Evolutionary conservation across 495 filamentous ascomycete species (phyloP).

Genomic region (Corynascus novoguineensis): DNA sequence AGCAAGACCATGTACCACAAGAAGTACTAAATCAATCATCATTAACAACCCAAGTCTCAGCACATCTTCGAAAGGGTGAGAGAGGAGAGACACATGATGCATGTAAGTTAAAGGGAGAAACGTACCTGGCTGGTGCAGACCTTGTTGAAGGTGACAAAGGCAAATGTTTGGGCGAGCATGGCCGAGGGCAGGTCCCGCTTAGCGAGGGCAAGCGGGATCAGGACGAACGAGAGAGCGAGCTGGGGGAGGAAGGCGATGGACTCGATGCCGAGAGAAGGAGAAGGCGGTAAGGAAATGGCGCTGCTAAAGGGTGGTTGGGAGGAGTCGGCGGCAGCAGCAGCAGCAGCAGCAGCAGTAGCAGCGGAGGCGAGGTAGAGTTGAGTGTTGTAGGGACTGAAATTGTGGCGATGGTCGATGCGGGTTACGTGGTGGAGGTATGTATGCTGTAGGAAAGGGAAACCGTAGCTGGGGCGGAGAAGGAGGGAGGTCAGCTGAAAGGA

Average conservation of each 20-base stretch:
- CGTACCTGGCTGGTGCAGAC: constrained; percentile 94
- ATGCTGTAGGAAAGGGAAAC: constrained; percentile 70
- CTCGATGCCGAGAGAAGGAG: constrained; percentile 52
- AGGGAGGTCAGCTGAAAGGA: background rate
- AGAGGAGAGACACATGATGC: background rate
- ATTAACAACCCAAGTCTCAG: background rate
- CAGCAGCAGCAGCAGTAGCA: too few species aligned
- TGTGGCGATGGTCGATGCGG: constrained; percentile 93
- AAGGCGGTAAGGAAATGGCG: background rate
- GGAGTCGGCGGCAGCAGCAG: too few species aligned
- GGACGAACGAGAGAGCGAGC: constrained; percentile 65
- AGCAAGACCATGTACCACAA: constrained; percentile 95
- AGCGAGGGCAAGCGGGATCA: constrained; percentile 73
- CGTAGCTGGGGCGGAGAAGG: constrained; percentile 47
- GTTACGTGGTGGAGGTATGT: constrained; percentile 90
- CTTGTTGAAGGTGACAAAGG: constrained; percentile 97
- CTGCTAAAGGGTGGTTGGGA: constrained; percentile 25
- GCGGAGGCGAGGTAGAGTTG: constrained; percentile 80
- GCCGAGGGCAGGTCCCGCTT: constrained; percentile 75
- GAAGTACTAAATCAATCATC: constrained; percentile 65
- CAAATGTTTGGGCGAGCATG: constrained; percentile 98
- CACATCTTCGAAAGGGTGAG: too few species aligned
- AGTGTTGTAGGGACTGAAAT: constrained; percentile 94
- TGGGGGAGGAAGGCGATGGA: constrained; percentile 86
- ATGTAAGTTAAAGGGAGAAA: background rate